A percentile compares a stretch with the other conserved stretches of the same genome.
These are phyloP conservation scores for Nakazawaea sp. DNA, from an alignment of 805 yeast species.

Conservation along the genomic window DNA sequence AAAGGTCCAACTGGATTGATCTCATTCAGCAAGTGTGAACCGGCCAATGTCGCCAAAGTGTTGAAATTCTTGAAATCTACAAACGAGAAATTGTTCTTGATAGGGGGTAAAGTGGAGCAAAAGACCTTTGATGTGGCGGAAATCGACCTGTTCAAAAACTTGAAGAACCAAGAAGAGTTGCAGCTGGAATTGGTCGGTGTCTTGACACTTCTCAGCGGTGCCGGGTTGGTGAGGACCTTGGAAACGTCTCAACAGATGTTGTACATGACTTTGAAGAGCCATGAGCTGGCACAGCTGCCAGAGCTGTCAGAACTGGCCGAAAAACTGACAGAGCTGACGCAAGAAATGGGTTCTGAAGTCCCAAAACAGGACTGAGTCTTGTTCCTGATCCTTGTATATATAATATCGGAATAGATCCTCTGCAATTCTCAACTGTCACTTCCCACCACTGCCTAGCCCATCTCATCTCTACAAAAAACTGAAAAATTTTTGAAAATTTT, in stretches of 20 bases:
- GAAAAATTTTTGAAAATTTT: too few relatives aligned
- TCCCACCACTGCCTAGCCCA: too few relatives aligned
- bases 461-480: too few relatives aligned
- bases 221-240: constrained; percentile 78
- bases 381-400: too few relatives aligned
- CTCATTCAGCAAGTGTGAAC: constrained; percentile 61
- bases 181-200: constrained; percentile 81
- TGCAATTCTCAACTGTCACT: too few relatives aligned
- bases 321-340: too few relatives aligned
- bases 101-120: constrained; percentile 78
- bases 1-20: constrained; percentile 85
- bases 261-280: constrained; percentile 70
- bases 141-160: constrained; percentile 57
- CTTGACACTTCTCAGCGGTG: constrained; percentile 81
- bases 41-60: constrained; percentile 55
- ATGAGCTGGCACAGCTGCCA: too few relatives aligned
- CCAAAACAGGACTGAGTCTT: too few relatives aligned
- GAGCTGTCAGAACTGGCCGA: too few relatives aligned
- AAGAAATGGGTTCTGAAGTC: too few relatives aligned
- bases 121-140: constrained; percentile 44
- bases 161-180: constrained; percentile 65
- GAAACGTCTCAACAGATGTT: constrained; percentile 60
- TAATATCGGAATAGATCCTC: too few relatives aligned
- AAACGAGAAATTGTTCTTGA: constrained; percentile 67
- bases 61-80: constrained; percentile 54